phyloP scores from a whole-genome alignment of 2,329 filamentous ascomycete genomes.

The Zarea fungicola region DNA sequence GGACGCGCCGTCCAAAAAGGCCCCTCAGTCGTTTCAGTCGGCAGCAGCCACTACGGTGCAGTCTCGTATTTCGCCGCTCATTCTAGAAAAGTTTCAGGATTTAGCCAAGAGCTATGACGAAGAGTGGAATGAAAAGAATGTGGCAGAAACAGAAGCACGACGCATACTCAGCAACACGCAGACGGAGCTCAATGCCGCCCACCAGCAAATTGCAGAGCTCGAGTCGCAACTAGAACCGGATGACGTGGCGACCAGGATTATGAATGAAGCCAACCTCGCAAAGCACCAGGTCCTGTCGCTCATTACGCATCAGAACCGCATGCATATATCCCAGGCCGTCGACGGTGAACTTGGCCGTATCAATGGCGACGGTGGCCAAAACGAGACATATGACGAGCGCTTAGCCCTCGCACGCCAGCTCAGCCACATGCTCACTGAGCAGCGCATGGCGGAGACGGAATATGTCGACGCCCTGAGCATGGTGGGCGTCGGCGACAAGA shows the following conservation, averaged over 20 bases:
- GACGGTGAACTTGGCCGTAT: constrained; percentile 44
- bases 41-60: constrained; percentile 66
- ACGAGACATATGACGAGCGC: constrained; percentile 50
- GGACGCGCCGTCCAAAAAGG: constrained; percentile 38
- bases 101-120: constrained; percentile 67
- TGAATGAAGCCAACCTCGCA: constrained; percentile 45
- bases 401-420: constrained; percentile 55
- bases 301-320: constrained; percentile 47
- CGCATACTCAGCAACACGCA: constrained; percentile 62
- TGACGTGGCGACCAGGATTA: constrained; percentile 45
- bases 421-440: constrained; percentile 50
- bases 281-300: constrained; percentile 46
- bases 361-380: constrained; percentile 40
- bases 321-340: constrained; percentile 48
- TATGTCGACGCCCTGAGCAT: constrained; percentile 64
- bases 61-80: constrained; percentile 61
- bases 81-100: constrained; percentile 67
- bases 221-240: constrained; percentile 51
- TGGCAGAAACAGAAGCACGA: constrained; percentile 62
- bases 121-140: constrained; percentile 69
- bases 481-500: constrained; percentile 67
- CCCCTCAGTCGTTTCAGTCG: constrained; percentile 45
- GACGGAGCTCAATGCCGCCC: constrained; percentile 58
- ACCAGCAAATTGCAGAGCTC: constrained; percentile 54
- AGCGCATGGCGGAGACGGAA: constrained; percentile 57